These are phyloP conservation scores for Penstemon eatonii DNA, from an alignment of 257 asterid species.

Conservation along the genomic window DNA sequence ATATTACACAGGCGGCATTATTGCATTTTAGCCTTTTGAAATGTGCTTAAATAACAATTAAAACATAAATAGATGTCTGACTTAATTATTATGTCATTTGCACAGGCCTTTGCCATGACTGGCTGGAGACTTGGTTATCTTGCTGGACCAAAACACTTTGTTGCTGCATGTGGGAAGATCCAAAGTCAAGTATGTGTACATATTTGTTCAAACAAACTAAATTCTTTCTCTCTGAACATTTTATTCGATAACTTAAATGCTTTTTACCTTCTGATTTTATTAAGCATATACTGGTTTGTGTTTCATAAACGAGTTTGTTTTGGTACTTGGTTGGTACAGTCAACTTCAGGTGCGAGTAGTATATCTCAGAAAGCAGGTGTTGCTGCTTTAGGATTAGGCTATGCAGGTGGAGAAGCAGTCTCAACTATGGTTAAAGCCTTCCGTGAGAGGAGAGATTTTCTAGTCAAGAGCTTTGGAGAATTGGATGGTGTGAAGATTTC, in stretches of 20 bases:
- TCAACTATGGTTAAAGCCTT: slow-evolving; percentile 83
- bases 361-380: slow-evolving; percentile 89
- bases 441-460: slow-evolving; percentile 82
- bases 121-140: slow-evolving; percentile 98
- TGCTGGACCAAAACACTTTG: slow-evolving; percentile 95
- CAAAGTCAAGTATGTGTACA: slow-evolving; percentile 77
- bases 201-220: background rate
- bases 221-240: background rate
- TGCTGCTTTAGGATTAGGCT: slow-evolving; percentile 91
- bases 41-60: no score
- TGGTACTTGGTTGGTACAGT: slow-evolving; percentile 38
- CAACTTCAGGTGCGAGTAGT: slow-evolving; percentile 97
- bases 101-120: slow-evolving; percentile 93
- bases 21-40: no score
- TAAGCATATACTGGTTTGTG: background rate
- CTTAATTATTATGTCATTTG: slow-evolving; percentile 20
- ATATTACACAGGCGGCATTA: no score
- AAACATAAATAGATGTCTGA: background rate
- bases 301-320: background rate
- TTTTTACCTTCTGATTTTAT: background rate
- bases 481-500: slow-evolving; percentile 78
- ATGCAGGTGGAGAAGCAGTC: slow-evolving; percentile 95
- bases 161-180: slow-evolving; percentile 88
- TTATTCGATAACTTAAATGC: background rate
- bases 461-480: slow-evolving; percentile 79